A percentile compares a stretch with the other conserved stretches of the same genome.
phyloP scores from a whole-genome alignment of 2,329 filamentous ascomycete species.

The Eutypella sp. region DNA sequence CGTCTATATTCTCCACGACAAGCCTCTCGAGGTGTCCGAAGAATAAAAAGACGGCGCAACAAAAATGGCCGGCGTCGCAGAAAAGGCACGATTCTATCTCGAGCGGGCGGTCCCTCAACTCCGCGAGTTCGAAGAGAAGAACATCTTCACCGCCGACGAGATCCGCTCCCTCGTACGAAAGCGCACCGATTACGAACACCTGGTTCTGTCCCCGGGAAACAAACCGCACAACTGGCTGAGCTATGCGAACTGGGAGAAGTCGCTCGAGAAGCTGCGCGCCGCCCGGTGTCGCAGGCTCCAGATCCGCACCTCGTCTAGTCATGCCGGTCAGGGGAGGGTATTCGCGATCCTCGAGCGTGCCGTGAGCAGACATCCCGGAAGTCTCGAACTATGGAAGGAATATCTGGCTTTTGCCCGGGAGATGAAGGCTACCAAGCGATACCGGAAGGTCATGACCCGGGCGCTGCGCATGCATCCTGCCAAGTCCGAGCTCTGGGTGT shows the following conservation, averaged over 20 bases:
- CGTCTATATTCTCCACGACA: too few relatives aligned
- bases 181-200: constrained; percentile 89
- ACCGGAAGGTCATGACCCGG: constrained; percentile 58
- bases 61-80: constrained; percentile 74
- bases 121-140: constrained; percentile 85
- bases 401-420: constrained; percentile 78
- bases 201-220: constrained; percentile 75
- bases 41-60: too few relatives aligned
- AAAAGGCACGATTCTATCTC: constrained; percentile 92
- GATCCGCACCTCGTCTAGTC: constrained; percentile 62
- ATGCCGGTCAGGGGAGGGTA: constrained; percentile 74
- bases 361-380: constrained; percentile 77
- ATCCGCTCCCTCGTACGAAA: constrained; percentile 85
- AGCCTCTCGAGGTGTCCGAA: too few relatives aligned
- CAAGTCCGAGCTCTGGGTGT: constrained; percentile 79
- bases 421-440: constrained; percentile 60
- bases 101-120: constrained; percentile 90
- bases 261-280: constrained; percentile 68
- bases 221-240: constrained; percentile 73
- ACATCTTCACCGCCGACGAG: constrained; percentile 86
- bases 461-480: constrained; percentile 82
- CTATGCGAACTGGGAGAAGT: constrained; percentile 71
- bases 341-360: constrained; percentile 87
- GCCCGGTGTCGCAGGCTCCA: constrained; percentile 80
- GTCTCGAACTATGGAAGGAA: constrained; percentile 78